These are phyloP conservation scores for Bidens hawaiensis DNA, from an alignment of 140 eudicot genomes.

Conservation along the genomic window DNA sequence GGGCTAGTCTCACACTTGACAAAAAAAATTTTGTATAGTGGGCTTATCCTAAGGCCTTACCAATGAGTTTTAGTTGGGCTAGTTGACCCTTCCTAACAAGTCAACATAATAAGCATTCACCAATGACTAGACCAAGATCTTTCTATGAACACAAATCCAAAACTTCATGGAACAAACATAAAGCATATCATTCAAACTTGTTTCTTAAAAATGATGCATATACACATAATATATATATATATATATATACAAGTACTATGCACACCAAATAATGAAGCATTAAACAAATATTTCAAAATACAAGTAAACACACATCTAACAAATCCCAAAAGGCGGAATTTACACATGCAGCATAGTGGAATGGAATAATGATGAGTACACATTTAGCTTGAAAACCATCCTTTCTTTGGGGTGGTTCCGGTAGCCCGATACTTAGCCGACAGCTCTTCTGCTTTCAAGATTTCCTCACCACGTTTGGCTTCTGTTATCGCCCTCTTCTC, in stretches of 20 bases:
- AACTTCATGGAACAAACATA: no score
- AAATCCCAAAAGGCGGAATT: slow-evolving; percentile 15
- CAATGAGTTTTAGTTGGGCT: not conserved
- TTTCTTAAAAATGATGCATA: slow-evolving; percentile 28
- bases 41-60: not conserved
- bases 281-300: slow-evolving; percentile 21
- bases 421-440: slow-evolving; percentile 74
- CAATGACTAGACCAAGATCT: not conserved
- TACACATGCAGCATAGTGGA: slow-evolving; percentile 27
- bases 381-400: slow-evolving; percentile 43
- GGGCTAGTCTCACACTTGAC: no score
- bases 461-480: slow-evolving; percentile 70
- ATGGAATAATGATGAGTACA: not conserved
- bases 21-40: no score
- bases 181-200: slow-evolving; percentile 28
- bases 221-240: no score
- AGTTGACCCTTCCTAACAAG: not conserved
- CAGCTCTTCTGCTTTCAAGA: slow-evolving; percentile 70
- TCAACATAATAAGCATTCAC: not conserved
- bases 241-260: slow-evolving; percentile 13
- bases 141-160: not conserved
- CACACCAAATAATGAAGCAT: slow-evolving; percentile 39
- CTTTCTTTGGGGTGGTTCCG: slow-evolving; percentile 64
- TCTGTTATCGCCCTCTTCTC: slow-evolving; percentile 59
- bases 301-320: slow-evolving; percentile 26